A percentile compares a stretch with the other conserved stretches of the same genome.
Conservation (phyloP, 2,329 filamentous ascomycete species). For the Penicillium fuscoglaucum region DNA sequence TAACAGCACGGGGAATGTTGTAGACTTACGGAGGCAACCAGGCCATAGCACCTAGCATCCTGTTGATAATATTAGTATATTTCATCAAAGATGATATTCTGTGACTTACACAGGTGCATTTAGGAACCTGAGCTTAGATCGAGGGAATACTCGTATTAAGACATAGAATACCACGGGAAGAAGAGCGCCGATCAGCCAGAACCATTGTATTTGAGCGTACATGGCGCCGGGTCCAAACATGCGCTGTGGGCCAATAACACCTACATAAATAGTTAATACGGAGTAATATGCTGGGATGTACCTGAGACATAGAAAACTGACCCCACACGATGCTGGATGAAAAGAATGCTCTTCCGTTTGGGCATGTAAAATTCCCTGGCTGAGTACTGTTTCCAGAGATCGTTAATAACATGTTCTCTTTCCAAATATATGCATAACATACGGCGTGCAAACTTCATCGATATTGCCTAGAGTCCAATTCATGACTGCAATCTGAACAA, state of each 20-base stretch:
- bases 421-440: conserved; percentile 18
- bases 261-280: conserved; percentile 37
- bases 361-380: conserved; percentile 59
- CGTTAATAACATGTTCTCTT: conserved; percentile 1
- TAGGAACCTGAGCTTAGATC: conserved; percentile 61
- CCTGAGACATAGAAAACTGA: conserved; percentile 29
- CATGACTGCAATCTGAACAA: conserved; percentile 49
- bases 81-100: background rate
- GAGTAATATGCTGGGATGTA: conserved; percentile 37
- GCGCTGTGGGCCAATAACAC: conserved; percentile 65
- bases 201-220: conserved; percentile 64
- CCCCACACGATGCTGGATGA: conserved; percentile 69
- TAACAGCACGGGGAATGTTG: background rate
- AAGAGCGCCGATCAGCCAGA: conserved; percentile 65
- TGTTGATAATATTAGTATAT: conserved; percentile 8
- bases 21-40: conserved; percentile 48
- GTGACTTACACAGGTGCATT: conserved; percentile 53
- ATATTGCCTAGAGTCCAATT: conserved; percentile 49
- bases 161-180: conserved; percentile 59
- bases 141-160: conserved; percentile 60
- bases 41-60: conserved; percentile 30
- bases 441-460: conserved; percentile 42
- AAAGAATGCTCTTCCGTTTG: conserved; percentile 58
- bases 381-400: conserved; percentile 26
- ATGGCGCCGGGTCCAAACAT: conserved; percentile 64